Evolutionary conservation across 2,329 filamentous ascomycete genomes (phyloP), one percentile per base, ranked within the genome.

Genomic region (Akanthomyces uredinophilus): DNA sequence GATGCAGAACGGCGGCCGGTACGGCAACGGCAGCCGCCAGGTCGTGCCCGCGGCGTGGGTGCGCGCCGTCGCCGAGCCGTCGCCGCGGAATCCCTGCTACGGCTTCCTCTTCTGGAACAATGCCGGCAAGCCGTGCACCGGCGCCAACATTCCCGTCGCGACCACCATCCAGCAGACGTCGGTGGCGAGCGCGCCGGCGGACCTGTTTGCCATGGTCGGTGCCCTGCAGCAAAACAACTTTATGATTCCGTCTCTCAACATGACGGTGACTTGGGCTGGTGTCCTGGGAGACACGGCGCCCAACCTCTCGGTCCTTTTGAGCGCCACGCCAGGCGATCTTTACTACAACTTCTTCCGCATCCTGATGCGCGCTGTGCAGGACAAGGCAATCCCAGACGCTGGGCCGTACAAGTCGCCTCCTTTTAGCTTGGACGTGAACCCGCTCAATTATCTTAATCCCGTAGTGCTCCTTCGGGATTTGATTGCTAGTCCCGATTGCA

Each of bases 281-380:
- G 18, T 53, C 8, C 27, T 53, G 10, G 50, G 50, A 53, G 50
- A 53, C 50, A 53, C 50, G 10, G 50, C 29, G 6, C 50, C 50
- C 3, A 53, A 53, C 50, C 50, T 53, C 27, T 53, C 50, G n/a
- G 50, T 53, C 16, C 32, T 53, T 37, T 39, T 53, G 29, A 53
- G 50, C 18, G 50, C 50, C 11, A 22, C 24, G 32, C 51, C 32
- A 11, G 51, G 32, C 24, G 51, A 54, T 7, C 29, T 54, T 6
- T 54, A 54, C 51, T 54, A 54, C 51, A 54, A 41, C 39, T 54
- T 54, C 51, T 54, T 54, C 29, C 51, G 51, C 14, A 54, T 54
- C 39, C 32, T 54, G 20, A 54, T 46, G 47, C 47, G 47, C 22
- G 47, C 24, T 5, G 47, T 51, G 5, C 24, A 27, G 11, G 47